Conservation (phyloP, 768 basidiomycete genomes). For the Naematelia aurantialba region DNA sequence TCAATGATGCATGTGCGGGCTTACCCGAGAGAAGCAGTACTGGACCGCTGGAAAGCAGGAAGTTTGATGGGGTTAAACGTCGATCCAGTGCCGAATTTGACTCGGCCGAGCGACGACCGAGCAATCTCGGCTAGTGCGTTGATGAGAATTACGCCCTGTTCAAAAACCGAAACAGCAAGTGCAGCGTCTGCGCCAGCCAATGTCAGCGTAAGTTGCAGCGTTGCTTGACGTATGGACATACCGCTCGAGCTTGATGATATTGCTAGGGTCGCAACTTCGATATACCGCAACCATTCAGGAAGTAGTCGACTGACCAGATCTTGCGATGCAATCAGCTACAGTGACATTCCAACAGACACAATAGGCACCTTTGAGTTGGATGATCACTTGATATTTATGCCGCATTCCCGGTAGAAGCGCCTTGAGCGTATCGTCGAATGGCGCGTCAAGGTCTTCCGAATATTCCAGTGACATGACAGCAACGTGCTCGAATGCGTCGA, state of each 20-base stretch:
- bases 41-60: conserved; percentile 12
- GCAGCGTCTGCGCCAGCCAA: neutral
- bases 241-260: neutral
- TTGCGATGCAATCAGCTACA: neutral
- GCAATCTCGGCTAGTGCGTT: neutral
- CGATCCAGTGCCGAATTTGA: neutral
- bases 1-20: too few species aligned
- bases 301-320: neutral
- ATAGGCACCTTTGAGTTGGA: neutral
- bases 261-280: neutral
- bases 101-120: neutral
- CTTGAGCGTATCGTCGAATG: conserved; percentile 15
- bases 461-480: conserved; percentile 21
- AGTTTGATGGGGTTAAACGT: conserved; percentile 18
- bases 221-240: neutral
- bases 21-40: conserved; percentile 9
- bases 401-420: neutral
- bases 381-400: neutral
- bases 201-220: neutral
- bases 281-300: neutral
- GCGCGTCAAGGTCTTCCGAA: conserved; percentile 31
- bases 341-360: neutral
- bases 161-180: neutral
- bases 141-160: neutral
- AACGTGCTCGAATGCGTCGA: conserved; percentile 16